phyloP scores from a whole-genome alignment of 2,329 filamentous ascomycete genomes.

The Claviceps sp. region DNA sequence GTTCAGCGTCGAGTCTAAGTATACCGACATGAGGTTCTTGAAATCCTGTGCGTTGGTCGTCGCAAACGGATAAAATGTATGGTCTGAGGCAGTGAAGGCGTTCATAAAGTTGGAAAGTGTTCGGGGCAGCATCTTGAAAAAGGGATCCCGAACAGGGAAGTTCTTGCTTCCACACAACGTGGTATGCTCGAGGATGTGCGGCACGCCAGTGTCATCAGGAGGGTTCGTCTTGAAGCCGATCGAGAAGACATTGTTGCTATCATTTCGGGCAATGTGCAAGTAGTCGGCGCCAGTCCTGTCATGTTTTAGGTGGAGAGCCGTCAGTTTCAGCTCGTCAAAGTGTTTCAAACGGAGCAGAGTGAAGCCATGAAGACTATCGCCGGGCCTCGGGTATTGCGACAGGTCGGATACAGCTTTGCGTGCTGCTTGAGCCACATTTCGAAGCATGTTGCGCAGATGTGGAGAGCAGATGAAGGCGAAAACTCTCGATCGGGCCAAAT shows the following conservation, averaged over 20 bases:
- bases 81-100: slow-evolving; percentile 89
- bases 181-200: slow-evolving; percentile 95
- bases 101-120: slow-evolving; percentile 99
- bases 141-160: slow-evolving; percentile 93
- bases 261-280: slow-evolving; percentile 84
- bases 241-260: slow-evolving; percentile 98
- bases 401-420: slow-evolving; percentile 62
- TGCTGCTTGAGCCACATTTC: slow-evolving; percentile 36
- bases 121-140: slow-evolving; percentile 98
- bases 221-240: slow-evolving; percentile 99
- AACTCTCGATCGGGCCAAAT: not conserved
- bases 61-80: slow-evolving; percentile 95
- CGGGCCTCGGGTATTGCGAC: slow-evolving; percentile 60
- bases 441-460: slow-evolving; percentile 29
- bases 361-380: slow-evolving; percentile 85
- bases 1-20: slow-evolving; percentile 85
- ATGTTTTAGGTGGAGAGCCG: slow-evolving; percentile 79
- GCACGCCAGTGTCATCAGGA: slow-evolving; percentile 87
- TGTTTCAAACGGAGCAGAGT: slow-evolving; percentile 80
- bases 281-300: slow-evolving; percentile 95
- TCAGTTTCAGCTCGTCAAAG: slow-evolving; percentile 86
- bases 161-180: slow-evolving; percentile 92
- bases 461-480: not conserved
- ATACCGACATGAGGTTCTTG: slow-evolving; percentile 90
- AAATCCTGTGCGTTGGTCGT: slow-evolving; percentile 95